phyloP scores from a whole-genome alignment of 2,329 filamentous ascomycete genomes.

The Stromatinia cepivora region DNA sequence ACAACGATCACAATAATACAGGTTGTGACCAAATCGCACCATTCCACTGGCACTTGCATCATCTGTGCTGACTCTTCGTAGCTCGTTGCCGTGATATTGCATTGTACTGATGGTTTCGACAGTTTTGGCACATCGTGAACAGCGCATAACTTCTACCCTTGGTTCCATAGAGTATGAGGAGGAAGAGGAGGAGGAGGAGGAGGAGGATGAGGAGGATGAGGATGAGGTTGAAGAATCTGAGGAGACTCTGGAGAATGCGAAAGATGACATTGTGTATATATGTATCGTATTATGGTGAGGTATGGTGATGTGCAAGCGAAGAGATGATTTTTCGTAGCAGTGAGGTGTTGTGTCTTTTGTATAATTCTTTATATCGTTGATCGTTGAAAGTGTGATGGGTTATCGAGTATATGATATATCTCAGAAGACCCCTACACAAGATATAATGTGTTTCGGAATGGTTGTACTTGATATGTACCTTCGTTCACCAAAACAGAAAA shows the following conservation, averaged over 20 bases:
- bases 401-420: conserved; percentile 8
- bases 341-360: not conserved
- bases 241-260: conserved; percentile 24
- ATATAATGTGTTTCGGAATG: not conserved
- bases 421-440: not conserved
- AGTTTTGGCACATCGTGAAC: conserved; percentile 60
- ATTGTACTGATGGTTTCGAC: conserved; percentile 57
- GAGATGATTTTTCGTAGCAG: not conserved
- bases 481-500: conserved; percentile 19
- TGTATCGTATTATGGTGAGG: not conserved
- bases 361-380: not conserved
- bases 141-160: conserved; percentile 58
- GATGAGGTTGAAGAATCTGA: conserved; percentile 29
- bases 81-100: conserved; percentile 24
- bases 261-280: conserved; percentile 10
- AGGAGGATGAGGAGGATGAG: conserved; percentile 27
- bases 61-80: conserved; percentile 47
- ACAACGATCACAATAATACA: conserved; percentile 66
- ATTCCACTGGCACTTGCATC: conserved; percentile 59
- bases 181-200: conserved; percentile 29
- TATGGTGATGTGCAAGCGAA: conserved; percentile 12
- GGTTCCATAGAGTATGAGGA: conserved; percentile 27
- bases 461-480: not conserved
- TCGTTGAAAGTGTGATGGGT: not conserved
- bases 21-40: conserved; percentile 64